These are phyloP conservation scores for Fusarium mexicanum DNA, from an alignment of 2,329 filamentous ascomycete genomes.

Conservation along the genomic window DNA sequence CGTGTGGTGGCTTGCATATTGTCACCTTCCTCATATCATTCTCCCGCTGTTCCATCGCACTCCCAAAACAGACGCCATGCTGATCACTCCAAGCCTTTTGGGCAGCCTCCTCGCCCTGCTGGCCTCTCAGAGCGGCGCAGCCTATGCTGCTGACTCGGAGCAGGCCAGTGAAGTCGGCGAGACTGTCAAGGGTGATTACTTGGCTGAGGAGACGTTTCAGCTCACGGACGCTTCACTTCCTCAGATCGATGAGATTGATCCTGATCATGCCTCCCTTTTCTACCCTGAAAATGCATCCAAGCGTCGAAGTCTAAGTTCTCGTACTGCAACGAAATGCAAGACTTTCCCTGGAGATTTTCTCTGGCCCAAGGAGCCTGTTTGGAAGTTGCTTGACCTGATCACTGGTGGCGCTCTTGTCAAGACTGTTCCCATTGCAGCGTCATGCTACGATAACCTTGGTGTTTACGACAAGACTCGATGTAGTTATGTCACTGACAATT, in stretches of 20 bases:
- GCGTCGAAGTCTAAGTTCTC: neutral
- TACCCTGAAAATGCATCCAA: constrained; percentile 9
- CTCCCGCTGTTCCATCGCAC: neutral
- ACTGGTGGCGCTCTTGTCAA: constrained; percentile 46
- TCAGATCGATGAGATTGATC: constrained; percentile 21
- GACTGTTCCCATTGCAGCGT: constrained; percentile 46
- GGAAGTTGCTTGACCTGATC: constrained; percentile 50
- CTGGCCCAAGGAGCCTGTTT: constrained; percentile 44
- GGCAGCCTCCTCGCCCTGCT: constrained; percentile 10
- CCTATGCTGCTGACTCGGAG: constrained; percentile 17
- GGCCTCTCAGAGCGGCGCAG: constrained; percentile 5
- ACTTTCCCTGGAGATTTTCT: constrained; percentile 46
- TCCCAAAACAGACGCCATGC: constrained; percentile 8
- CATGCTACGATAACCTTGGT: constrained; percentile 43
- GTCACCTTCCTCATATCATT: neutral
- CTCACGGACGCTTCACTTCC: constrained; percentile 19
- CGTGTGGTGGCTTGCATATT: neutral
- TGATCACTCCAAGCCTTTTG: constrained; percentile 8
- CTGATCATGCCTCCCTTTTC: constrained; percentile 11
- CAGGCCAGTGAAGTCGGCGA: constrained; percentile 10
- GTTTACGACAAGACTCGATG: constrained; percentile 45
- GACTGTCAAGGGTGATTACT: constrained; percentile 18
- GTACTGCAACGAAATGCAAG: constrained; percentile 41
- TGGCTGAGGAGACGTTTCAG: constrained; percentile 32
- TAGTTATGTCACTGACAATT: constrained; percentile 39